Evolutionary conservation across 2,329 filamentous ascomycete genomes (phyloP), one percentile per base, ranked within the genome.

Genomic region (Aspergillus japonicus): DNA sequence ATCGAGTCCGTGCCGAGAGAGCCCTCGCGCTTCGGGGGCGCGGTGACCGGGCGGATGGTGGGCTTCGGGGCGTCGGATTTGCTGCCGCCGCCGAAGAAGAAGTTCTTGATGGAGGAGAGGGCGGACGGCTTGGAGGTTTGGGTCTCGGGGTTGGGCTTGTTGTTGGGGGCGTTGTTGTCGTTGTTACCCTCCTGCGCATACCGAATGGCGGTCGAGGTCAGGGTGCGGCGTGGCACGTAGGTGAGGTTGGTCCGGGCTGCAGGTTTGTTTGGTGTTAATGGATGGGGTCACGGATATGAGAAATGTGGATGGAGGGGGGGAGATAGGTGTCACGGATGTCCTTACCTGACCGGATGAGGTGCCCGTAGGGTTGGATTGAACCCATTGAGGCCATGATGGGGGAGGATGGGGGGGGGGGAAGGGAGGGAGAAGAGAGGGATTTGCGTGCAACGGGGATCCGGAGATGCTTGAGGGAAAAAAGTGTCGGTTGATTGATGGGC

Each of bases 371-470:
- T 66, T 73, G 68, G 50, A 75, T 60, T 64, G 70, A 68, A 63
- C 71, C 74, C 68, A 77, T 73, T 69, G 74, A 71, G 67, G 75
- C 75, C 75, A 75, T 77, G 61, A 57, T 52, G 61, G 64, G 49
- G 57, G 54, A 54, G 31, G 59, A 61, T 53, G 58, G 58, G 63
- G 65, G 48, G 63, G 65, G 42, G 50, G 39, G 5, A 42, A 44
- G 14, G 64, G 57, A 55, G 57, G 23, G 39, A 35, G 33, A 16
- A 6, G 14, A 16, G 33, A 35, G 59, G 60, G 54, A 33, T 50
- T 59, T 16, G 48, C 35, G 16, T 44, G 14, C 39, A 16, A 24
- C 48, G 47, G 53, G 55, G 33, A 54, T 55, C 54, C 60, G 59
- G 60, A 59, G 60, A 54, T 49, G 33, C 42, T 48, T 44, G 59